Evolutionary conservation across 805 yeast genomes (phyloP).

Genomic region (Saccharomycopsis guyanensis): DNA sequence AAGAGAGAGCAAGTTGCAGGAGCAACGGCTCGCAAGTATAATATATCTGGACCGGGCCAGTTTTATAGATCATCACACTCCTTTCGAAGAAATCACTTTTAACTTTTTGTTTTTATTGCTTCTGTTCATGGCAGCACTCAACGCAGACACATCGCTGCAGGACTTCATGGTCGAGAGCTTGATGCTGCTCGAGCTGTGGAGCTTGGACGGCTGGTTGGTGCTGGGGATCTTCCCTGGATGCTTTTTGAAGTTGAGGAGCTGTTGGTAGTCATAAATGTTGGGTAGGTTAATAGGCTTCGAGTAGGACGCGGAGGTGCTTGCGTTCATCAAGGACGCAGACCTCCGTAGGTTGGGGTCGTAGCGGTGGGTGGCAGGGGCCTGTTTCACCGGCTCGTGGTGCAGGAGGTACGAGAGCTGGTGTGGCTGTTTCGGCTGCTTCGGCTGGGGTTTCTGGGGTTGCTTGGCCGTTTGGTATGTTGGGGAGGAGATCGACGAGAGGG

Average conservation of each 20-base stretch:
- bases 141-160: background rate
- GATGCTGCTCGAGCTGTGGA: background rate
- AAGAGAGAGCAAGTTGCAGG: no score
- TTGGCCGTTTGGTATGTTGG: background rate
- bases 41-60: no score
- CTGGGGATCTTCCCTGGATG: background rate
- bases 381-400: background rate
- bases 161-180: background rate
- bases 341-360: background rate
- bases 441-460: background rate
- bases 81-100: background rate
- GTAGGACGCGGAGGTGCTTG: background rate
- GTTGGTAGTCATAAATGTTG: background rate
- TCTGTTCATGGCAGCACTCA: no score
- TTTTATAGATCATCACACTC: no score
- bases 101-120: background rate
- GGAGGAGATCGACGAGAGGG: constrained; percentile 2
- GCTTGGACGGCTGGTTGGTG: background rate
- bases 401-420: background rate
- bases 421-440: background rate
- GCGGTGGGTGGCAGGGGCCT: background rate
- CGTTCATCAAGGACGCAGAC: background rate
- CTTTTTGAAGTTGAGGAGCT: background rate
- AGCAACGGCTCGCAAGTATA: no score
- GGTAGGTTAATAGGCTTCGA: background rate